phyloP scores from a whole-genome alignment of 805 yeast genomes.

The Yarrowia porcina region DNA sequence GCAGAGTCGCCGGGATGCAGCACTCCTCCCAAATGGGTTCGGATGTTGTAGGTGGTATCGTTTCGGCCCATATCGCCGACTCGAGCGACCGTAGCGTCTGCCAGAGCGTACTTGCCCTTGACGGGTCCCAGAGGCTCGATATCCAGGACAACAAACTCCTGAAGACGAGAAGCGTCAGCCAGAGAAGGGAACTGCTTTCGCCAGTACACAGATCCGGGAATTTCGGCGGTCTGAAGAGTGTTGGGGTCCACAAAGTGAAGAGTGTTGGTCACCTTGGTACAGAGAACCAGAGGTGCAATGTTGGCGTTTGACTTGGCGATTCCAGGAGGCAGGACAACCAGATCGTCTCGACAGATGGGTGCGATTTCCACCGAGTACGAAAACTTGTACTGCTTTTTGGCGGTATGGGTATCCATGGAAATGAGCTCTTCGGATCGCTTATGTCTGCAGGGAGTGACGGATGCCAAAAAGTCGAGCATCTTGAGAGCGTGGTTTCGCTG shows the following conservation, averaged over 20 bases:
- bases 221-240: conserved; percentile 73
- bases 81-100: conserved; percentile 82
- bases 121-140: conserved; percentile 85
- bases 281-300: conserved; percentile 73
- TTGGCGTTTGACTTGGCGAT: conserved; percentile 79
- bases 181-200: conserved; percentile 71
- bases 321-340: conserved; percentile 78
- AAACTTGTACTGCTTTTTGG: conserved; percentile 81
- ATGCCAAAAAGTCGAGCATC: conserved; percentile 81
- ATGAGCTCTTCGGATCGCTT: conserved; percentile 86
- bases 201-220: conserved; percentile 71
- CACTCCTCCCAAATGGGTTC: conserved; percentile 86
- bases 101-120: conserved; percentile 72
- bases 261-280: conserved; percentile 74
- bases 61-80: conserved; percentile 77
- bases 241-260: conserved; percentile 79
- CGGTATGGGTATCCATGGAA: conserved; percentile 85
- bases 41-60: conserved; percentile 69
- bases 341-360: conserved; percentile 91
- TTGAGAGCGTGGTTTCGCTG: conserved; percentile 87
- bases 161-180: conserved; percentile 58
- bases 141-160: conserved; percentile 82
- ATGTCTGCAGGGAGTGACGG: conserved; percentile 76
- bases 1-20: conserved; percentile 92
- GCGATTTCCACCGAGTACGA: conserved; percentile 87